A percentile compares a stretch with the other conserved stretches of the same genome.
Evolutionary conservation across 768 basidiomycete genomes (phyloP).

Genomic region (Tricholoma saponaceum): DNA sequence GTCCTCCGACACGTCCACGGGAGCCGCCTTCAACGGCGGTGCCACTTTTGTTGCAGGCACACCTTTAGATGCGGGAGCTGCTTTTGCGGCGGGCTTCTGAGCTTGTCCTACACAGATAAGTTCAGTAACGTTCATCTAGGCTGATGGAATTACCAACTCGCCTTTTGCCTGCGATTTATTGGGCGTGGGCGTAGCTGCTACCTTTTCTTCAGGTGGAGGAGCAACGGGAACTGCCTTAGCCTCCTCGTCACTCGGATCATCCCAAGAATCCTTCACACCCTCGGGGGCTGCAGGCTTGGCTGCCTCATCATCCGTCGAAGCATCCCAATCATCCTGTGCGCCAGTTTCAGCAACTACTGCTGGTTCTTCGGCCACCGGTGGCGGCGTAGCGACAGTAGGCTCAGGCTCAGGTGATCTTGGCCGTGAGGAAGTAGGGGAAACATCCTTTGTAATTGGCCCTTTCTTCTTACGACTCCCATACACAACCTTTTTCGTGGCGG

Average conservation of each 20-base stretch:
- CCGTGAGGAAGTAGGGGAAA: conserved; percentile 52
- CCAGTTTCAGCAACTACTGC: conserved; percentile 24
- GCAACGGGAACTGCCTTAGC: conserved; percentile 29
- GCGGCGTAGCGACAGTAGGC: conserved; percentile 20
- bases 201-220: conserved; percentile 7
- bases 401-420: conserved; percentile 45
- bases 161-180: conserved; percentile 11
- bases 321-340: conserved; percentile 38
- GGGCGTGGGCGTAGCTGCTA: background rate
- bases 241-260: conserved; percentile 61
- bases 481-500: conserved; percentile 65
- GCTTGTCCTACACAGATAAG: conserved; percentile 5
- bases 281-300: conserved; percentile 28
- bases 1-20: conserved; percentile 29
- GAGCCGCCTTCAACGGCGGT: conserved; percentile 12
- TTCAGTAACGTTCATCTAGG: background rate
- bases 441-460: conserved; percentile 45
- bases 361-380: conserved; percentile 15
- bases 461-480: conserved; percentile 87
- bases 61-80: conserved; percentile 18
- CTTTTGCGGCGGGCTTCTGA: conserved; percentile 18
- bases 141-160: background rate
- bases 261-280: conserved; percentile 47
- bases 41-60: conserved; percentile 20
- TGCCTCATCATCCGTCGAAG: conserved; percentile 18